Evolutionary conservation across 345 rosid species (phyloP).

Genomic region (Acer campestre): DNA sequence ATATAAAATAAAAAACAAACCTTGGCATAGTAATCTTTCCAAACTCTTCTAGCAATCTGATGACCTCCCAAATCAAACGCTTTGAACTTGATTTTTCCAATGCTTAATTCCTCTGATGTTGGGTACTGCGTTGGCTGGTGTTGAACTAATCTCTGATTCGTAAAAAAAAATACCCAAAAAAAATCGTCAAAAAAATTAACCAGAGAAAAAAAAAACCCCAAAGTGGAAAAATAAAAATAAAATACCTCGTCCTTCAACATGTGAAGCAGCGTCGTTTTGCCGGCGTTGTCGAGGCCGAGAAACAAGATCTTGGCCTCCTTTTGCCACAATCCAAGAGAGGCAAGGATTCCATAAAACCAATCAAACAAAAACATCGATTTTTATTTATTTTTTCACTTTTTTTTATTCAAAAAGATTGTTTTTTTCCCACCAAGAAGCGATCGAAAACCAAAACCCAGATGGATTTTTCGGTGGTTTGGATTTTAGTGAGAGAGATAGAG

Average conservation of each 20-base stretch:
- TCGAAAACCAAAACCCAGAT: not conserved
- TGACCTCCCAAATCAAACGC: slow-evolving; percentile 92
- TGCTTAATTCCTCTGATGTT: slow-evolving; percentile 79
- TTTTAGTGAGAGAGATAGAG: not conserved
- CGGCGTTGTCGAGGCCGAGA: slow-evolving; percentile 83
- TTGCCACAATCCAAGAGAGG: slow-evolving; percentile 77
- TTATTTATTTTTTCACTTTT: not conserved
- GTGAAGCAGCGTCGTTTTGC: slow-evolving; percentile 83
- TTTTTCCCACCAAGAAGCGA: not conserved
- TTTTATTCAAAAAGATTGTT: not conserved
- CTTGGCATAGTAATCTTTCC: slow-evolving; percentile 91
- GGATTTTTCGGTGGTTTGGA: not conserved
- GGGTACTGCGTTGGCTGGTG: slow-evolving; percentile 87
- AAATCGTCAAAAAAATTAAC: not conserved
- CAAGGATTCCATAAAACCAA: slow-evolving; percentile 79
- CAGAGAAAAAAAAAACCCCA: not conserved
- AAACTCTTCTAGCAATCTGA: slow-evolving; percentile 82
- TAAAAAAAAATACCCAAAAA: not conserved
- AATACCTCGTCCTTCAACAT: slow-evolving; percentile 82
- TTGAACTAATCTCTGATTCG: slow-evolving; percentile 74
- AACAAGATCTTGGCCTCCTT: slow-evolving; percentile 88
- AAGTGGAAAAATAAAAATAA: not conserved
- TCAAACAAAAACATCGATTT: slow-evolving; percentile 64
- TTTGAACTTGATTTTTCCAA: slow-evolving; percentile 82
- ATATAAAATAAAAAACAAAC: slow-evolving; percentile 17